A percentile compares a stretch with the other conserved stretches of the same genome.
Evolutionary conservation across 2,329 filamentous ascomycete species (phyloP).

Genomic region (Colletotrichum cordylinicola): DNA sequence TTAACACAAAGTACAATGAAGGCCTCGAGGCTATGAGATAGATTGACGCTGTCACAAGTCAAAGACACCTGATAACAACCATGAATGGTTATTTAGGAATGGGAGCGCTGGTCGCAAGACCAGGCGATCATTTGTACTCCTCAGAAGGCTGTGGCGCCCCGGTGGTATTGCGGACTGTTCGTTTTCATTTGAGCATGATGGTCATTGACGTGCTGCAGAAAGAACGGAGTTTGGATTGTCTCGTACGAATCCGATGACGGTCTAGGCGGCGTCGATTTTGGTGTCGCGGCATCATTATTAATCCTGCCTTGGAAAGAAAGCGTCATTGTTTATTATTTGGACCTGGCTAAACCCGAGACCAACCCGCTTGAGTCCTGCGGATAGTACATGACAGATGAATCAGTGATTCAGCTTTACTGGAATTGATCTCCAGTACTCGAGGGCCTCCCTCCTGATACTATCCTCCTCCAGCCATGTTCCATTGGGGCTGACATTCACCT

Average conservation of each 20-base stretch:
- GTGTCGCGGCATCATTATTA: rapidly evolving
- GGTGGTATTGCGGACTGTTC: no score
- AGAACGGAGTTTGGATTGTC: background rate
- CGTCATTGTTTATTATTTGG: background rate
- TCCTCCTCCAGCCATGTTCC: background rate
- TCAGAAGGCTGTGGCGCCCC: no score
- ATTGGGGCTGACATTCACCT: background rate
- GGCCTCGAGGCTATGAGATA: rapidly evolving
- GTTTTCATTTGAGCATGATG: no score
- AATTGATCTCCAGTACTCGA: conserved; percentile 2
- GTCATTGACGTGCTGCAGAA: no score
- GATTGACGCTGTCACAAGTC: rapidly evolving
- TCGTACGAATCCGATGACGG: rapidly evolving
- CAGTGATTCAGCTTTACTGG: background rate
- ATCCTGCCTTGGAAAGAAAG: rapidly evolving
- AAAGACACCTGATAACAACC: background rate
- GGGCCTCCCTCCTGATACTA: background rate
- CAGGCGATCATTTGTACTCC: rapidly evolving
- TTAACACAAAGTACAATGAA: background rate
- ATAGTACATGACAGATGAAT: rapidly evolving
- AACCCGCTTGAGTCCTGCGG: rapidly evolving
- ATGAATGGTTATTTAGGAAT: background rate
- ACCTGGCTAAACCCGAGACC: background rate
- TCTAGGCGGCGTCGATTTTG: background rate
- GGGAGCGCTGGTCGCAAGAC: rapidly evolving